Conservation (phyloP, 257 asterid species). For the Hygrophila difformis region DNA sequence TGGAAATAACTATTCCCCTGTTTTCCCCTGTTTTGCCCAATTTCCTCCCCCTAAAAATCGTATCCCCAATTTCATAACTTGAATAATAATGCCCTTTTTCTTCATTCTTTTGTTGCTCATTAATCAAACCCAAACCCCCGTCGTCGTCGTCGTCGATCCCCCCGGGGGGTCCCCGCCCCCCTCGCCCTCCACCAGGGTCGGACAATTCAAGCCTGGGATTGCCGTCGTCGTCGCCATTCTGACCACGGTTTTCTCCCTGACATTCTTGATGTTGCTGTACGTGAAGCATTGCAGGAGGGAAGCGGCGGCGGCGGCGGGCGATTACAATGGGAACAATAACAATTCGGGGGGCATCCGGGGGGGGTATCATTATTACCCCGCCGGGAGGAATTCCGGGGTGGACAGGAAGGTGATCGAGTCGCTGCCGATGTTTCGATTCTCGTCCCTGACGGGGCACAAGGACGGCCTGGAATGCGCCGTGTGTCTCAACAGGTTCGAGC, state of each 20-base stretch:
- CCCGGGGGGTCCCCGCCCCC: too few relatives aligned
- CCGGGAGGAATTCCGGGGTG: constrained; percentile 46
- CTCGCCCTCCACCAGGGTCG: constrained; percentile 8
- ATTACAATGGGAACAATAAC: too few relatives aligned
- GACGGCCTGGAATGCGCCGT: constrained; percentile 84
- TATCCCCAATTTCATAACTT: constrained; percentile 15
- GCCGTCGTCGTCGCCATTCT: constrained; percentile 43
- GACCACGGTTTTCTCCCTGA: constrained; percentile 51
- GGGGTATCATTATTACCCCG: too few relatives aligned
- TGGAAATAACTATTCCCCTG: constrained; percentile 11
- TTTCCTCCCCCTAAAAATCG: constrained; percentile 23
- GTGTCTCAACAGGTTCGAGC: constrained; percentile 54
- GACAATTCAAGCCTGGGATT: constrained; percentile 46
- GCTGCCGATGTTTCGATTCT: constrained; percentile 63
- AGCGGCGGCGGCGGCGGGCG: not conserved
- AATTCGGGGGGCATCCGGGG: too few relatives aligned
- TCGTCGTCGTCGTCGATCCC: constrained; percentile 9
- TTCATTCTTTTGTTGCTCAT: constrained; percentile 3
- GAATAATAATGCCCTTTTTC: constrained; percentile 14
- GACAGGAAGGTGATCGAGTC: constrained; percentile 45
- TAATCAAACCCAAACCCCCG: constrained; percentile 17
- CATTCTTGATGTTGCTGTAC: constrained; percentile 52
- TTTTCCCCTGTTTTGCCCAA: not conserved
- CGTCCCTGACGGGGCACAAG: constrained; percentile 60
- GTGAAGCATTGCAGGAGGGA: constrained; percentile 58